phyloP scores from a whole-genome alignment of 768 basidiomycete genomes.

The Leccinum fibrillosum region DNA sequence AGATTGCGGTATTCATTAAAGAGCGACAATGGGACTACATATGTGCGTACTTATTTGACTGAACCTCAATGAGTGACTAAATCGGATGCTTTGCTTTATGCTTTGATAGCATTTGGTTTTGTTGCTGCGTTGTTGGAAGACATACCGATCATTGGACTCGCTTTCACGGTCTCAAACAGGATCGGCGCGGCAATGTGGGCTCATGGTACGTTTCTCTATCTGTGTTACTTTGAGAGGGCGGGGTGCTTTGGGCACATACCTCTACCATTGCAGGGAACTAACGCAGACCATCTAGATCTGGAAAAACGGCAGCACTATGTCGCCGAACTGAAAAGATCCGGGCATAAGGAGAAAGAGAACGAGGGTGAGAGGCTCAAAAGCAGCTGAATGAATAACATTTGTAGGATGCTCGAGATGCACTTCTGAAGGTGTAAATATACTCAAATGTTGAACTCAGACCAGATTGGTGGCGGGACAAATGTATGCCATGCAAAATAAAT shows the following conservation, averaged over 20 bases:
- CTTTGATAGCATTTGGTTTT: constrained; percentile 73
- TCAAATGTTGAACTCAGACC: background rate
- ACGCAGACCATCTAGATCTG: constrained; percentile 41
- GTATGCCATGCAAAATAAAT: too few relatives aligned
- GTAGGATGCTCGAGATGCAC: background rate
- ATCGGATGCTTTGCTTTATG: background rate
- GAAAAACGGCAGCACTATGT: constrained; percentile 57
- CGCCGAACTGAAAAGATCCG: constrained; percentile 26
- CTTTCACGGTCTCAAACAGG: constrained; percentile 83
- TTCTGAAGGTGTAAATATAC: background rate
- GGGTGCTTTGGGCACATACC: background rate
- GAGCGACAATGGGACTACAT: constrained; percentile 90
- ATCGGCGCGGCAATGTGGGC: constrained; percentile 97
- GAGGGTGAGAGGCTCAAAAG: background rate
- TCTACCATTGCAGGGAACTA: background rate
- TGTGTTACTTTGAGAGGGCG: background rate
- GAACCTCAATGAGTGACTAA: background rate
- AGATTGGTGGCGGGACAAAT: background rate
- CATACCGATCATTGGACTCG: constrained; percentile 75
- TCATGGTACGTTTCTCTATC: constrained; percentile 47
- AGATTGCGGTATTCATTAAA: constrained; percentile 76
- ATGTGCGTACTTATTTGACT: constrained; percentile 37
- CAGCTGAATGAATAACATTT: background rate
- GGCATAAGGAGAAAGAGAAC: background rate
- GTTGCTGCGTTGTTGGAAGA: constrained; percentile 76